phyloP scores from a whole-genome alignment of 257 asterid species.

The Forsythia viridissima region DNA sequence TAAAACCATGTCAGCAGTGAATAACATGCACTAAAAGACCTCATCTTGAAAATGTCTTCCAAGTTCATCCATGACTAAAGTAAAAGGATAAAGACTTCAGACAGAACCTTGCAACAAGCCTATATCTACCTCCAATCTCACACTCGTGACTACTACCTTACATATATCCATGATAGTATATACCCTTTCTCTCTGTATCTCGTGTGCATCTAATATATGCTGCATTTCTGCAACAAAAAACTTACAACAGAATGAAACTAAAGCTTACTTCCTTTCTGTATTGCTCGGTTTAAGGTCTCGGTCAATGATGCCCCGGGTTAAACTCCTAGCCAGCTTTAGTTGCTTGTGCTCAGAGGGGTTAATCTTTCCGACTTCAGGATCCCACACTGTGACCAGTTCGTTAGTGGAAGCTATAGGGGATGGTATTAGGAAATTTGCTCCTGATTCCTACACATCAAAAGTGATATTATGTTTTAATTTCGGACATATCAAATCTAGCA shows the following conservation, averaged over 20 bases:
- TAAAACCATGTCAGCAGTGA: not conserved
- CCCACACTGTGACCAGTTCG: slow-evolving; percentile 93
- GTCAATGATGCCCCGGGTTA: slow-evolving; percentile 95
- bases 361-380: slow-evolving; percentile 91
- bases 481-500: slow-evolving; percentile 8
- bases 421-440: slow-evolving; percentile 91
- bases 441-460: slow-evolving; percentile 65
- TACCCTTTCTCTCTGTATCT: not conserved
- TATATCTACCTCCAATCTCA: not conserved
- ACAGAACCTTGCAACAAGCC: not conserved
- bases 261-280: slow-evolving; percentile 83
- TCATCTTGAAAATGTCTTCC: not conserved
- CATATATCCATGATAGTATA: not conserved
- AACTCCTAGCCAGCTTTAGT: slow-evolving; percentile 93
- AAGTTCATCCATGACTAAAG: not conserved
- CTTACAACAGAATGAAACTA: not conserved
- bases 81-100: not conserved
- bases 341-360: slow-evolving; percentile 99
- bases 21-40: not conserved
- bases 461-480: slow-evolving; percentile 17
- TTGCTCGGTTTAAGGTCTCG: slow-evolving; percentile 94
- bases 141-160: not conserved
- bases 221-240: not conserved
- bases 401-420: slow-evolving; percentile 92
- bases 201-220: not conserved